Evolutionary conservation across 73 alveolate species (phyloP), one percentile per base, ranked within the genome.

Genomic region (Paramecium caudatum): DNA sequence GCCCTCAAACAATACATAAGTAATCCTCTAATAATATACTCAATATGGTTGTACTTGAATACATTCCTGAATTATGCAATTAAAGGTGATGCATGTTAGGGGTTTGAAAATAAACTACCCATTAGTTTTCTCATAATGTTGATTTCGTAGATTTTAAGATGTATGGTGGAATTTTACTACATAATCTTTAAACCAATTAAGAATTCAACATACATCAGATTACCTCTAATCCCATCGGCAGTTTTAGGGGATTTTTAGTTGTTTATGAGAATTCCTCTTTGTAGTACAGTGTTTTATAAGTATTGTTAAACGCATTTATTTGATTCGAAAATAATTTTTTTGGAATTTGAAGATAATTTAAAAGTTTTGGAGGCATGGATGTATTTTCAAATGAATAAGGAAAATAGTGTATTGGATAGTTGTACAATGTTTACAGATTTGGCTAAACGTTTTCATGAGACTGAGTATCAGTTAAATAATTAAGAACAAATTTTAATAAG

Each of bases 231-330:
- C 15, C 83, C 83, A 12, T 65, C 83, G 6, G 34, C 17, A 8
- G 34, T 65, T 12, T 65, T 65, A 34, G 50, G 34, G 5, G 39
- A 65, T 13, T 65, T 33, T 33, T 33, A 65, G 34, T 32, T 65
- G 49, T 65, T 65, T 65, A 65, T 65, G 47, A 65, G 83, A 65
- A 36, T 65, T 65, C 83, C 83, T 33, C 49, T 65, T 33, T 65
- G 83, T 36, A 65, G 49, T 33, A 33, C 9, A 1, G 55, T 36
- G 8, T 65, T 65, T 36, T 65, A 65, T 65, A 21, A 65, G 0
- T 65, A 25, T 13, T 33, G 27, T 13, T 12, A 6, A 32, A 25
- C 27, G 34, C 15, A n/a, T 4, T 3, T 9, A 0, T 65, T 10
- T 5, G 17, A 27, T 5, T 3, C 23, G 5, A 65, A 10, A 7